Percentiles rank a stretch among this genome's conserved stretches.
phyloP scores from a whole-genome alignment of 768 basidiomycete species.

The Rhodosporidiobolus sp. region DNA sequence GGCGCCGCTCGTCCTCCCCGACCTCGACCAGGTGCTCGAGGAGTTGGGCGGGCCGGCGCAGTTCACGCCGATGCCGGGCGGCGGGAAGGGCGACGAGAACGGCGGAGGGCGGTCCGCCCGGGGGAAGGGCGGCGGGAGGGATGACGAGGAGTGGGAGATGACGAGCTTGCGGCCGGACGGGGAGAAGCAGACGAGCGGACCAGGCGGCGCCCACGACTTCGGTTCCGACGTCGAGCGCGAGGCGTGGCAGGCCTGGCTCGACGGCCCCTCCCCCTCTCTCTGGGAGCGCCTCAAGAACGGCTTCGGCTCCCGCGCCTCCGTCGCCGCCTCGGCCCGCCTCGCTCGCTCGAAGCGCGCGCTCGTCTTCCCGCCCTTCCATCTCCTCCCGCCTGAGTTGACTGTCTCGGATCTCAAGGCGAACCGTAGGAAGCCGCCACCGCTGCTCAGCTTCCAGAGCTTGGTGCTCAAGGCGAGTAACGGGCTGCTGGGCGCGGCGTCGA shows the following conservation, averaged over 20 bases:
- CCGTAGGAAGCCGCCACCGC: conserved; percentile 15
- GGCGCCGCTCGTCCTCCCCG: conserved; percentile 60
- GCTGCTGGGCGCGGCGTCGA: conserved; percentile 30
- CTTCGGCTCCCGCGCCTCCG: background rate
- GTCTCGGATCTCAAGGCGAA: conserved; percentile 43
- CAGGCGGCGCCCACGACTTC: background rate
- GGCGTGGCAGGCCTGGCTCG: conserved; percentile 30
- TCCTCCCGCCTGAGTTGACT: conserved; percentile 32
- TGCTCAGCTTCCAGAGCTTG: conserved; percentile 18
- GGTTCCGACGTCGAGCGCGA: conserved; percentile 11
- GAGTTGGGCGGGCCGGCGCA: conserved; percentile 52
- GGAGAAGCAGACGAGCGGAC: background rate
- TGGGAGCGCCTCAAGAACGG: background rate
- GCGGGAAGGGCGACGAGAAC: conserved; percentile 36
- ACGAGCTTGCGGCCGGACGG: background rate
- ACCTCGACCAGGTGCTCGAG: conserved; percentile 61
- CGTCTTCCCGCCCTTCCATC: conserved; percentile 44
- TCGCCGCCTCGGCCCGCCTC: background rate
- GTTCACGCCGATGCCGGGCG: conserved; percentile 47
- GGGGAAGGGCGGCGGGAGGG: background rate
- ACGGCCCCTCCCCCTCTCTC: too few species aligned
- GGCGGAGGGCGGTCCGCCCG: background rate
- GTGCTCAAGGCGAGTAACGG: conserved; percentile 24
- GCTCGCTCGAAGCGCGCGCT: background rate
- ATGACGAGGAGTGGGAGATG: conserved; percentile 2